Evolutionary conservation across 306 rosid genomes (phyloP).

Genomic region (Trifolium pratense): DNA sequence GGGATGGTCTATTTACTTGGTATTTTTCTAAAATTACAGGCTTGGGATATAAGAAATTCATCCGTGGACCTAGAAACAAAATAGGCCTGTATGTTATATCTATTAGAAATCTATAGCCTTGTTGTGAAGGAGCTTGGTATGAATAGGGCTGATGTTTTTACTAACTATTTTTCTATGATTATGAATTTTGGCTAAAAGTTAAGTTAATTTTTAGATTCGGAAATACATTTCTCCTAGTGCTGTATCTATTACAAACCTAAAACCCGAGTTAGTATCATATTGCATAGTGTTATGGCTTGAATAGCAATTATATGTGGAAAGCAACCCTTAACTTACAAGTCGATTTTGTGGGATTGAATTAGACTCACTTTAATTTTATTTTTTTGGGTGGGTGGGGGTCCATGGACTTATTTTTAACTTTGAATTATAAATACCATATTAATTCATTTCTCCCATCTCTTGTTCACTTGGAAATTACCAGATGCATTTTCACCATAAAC

Average conservation of each 20-base stretch:
- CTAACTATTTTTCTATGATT: background rate
- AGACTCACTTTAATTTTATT: background rate
- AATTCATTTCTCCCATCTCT: background rate
- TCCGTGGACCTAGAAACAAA: background rate
- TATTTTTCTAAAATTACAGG: conserved; percentile 7
- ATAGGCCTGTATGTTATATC: background rate
- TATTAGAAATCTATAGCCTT: conserved; percentile 4
- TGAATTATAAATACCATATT: conserved; percentile 13
- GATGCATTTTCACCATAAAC: conserved; percentile 17
- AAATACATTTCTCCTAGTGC: conserved; percentile 1
- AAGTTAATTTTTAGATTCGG: background rate
- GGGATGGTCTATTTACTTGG: conserved; percentile 16
- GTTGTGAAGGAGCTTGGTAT: conserved; percentile 11
- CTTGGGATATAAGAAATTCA: conserved; percentile 29
- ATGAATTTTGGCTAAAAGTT: background rate
- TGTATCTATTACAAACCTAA: background rate
- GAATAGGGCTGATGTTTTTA: conserved; percentile 17
- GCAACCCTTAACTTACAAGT: background rate
- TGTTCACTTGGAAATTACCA: conserved; percentile 10
- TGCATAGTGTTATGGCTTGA: background rate
- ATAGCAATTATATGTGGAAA: too few species aligned
- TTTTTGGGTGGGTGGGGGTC: background rate
- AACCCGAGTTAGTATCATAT: conserved; percentile 2
- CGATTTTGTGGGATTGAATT: background rate
- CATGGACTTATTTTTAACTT: conserved; percentile 11